A percentile compares a stretch with the other conserved stretches of the same genome.
Conservation (phyloP, 371 early-diverging fungal species). For the Mortierella sp. region DNA sequence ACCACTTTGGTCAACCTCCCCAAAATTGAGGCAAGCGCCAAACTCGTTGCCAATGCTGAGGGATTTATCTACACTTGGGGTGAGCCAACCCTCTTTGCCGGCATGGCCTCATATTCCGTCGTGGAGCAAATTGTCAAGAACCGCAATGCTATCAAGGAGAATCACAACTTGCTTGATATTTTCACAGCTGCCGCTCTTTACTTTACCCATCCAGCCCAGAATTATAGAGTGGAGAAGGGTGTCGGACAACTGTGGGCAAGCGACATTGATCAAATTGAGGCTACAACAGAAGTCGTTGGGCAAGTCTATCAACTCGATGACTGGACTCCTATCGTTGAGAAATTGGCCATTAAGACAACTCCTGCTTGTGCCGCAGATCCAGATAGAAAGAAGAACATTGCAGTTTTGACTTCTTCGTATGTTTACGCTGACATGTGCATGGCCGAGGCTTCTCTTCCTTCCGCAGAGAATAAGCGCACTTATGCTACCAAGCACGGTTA, state of each 20-base stretch:
- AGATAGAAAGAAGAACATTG: conserved; percentile 51
- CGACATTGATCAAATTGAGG: conserved; percentile 33
- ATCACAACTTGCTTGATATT: conserved; percentile 23
- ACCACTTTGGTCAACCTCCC: conserved; percentile 38
- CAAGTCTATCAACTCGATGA: conserved; percentile 56
- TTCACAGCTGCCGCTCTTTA: conserved; percentile 52
- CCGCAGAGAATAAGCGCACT: conserved; percentile 70
- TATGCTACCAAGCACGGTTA: conserved; percentile 70
- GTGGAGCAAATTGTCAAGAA: conserved; percentile 22
- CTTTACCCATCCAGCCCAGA: conserved; percentile 36
- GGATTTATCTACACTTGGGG: conserved; percentile 37
- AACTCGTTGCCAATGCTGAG: neutral
- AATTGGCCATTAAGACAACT: conserved; percentile 26
- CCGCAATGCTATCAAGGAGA: conserved; percentile 2
- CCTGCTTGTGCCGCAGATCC: conserved; percentile 30
- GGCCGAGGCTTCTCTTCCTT: conserved; percentile 65
- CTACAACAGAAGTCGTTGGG: conserved; percentile 52
- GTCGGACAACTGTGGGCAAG: conserved; percentile 30
- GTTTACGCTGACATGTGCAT: conserved; percentile 70
- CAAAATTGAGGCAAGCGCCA: conserved; percentile 21
- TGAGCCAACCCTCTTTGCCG: conserved; percentile 23
- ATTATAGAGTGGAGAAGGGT: conserved; percentile 30
- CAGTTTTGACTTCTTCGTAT: conserved; percentile 69
- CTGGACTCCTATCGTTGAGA: conserved; percentile 39
- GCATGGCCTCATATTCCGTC: conserved; percentile 32